Conservation (phyloP, 2,329 filamentous ascomycete genomes). For the Fonsecaea nubica region DNA sequence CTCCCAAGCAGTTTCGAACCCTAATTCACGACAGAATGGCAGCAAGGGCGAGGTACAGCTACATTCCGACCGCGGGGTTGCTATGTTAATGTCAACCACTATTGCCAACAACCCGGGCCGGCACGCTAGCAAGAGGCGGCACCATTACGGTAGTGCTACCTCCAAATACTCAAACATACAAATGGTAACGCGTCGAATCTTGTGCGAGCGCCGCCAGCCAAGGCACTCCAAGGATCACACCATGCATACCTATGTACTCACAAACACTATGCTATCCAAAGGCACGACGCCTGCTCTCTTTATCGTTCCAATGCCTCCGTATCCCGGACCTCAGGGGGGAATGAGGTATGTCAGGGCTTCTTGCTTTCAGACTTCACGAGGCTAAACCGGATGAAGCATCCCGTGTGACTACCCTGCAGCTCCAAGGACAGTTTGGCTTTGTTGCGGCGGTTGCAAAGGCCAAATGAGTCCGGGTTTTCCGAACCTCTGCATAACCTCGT, state of each 20-base stretch:
- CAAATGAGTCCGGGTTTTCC: background rate
- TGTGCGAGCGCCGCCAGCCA: background rate
- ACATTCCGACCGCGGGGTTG: background rate
- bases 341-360: background rate
- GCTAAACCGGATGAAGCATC: slow-evolving; percentile 3
- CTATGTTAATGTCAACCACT: background rate
- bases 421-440: background rate
- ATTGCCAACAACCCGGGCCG: background rate
- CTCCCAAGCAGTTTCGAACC: background rate
- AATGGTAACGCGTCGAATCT: background rate
- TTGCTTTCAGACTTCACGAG: background rate
- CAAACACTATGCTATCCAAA: background rate
- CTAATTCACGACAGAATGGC: background rate
- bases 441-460: background rate
- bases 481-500: background rate
- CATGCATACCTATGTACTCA: background rate
- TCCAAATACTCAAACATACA: background rate
- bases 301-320: background rate
- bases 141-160: background rate
- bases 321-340: background rate
- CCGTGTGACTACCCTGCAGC: background rate
- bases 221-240: background rate
- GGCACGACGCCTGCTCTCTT: background rate
- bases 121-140: background rate
- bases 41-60: background rate